A percentile compares a stretch with the other conserved stretches of the same genome.
phyloP scores from a whole-genome alignment of 768 basidiomycete genomes.

The Pulveroboletus sp. region DNA sequence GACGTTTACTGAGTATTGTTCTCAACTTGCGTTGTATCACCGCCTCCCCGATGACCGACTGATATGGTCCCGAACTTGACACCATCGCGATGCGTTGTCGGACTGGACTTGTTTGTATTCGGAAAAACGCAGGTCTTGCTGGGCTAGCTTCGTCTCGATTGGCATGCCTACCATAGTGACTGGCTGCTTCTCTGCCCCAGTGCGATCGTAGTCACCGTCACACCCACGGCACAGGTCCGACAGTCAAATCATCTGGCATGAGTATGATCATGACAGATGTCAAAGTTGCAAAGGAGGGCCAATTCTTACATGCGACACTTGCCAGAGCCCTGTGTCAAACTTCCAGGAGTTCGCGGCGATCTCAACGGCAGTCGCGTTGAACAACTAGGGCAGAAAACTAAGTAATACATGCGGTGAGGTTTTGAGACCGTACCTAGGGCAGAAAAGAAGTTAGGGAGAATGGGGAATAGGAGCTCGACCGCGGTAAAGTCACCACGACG shows the following conservation, averaged over 20 bases:
- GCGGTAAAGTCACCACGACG: no score
- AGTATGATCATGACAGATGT: constrained; percentile 93
- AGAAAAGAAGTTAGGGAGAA: no score
- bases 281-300: constrained; percentile 86
- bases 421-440: no score
- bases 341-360: no score
- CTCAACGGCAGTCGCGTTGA: no score
- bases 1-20: constrained; percentile 82
- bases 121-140: constrained; percentile 85
- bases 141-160: constrained; percentile 72
- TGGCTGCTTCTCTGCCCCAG: constrained; percentile 79
- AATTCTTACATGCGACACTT: constrained; percentile 85
- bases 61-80: constrained; percentile 82
- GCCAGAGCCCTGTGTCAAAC: no score
- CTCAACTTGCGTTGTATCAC: constrained; percentile 69
- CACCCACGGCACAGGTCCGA: constrained; percentile 60
- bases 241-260: constrained; percentile 51
- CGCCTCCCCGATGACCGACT: constrained; percentile 64
- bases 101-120: constrained; percentile 90
- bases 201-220: constrained; percentile 81
- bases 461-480: no score
- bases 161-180: constrained; percentile 68
- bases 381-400: no score
- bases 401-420: no score
- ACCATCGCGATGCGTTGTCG: constrained; percentile 81